Conservation (phyloP, 106 monocot species). For the Acorus calamus region DNA sequence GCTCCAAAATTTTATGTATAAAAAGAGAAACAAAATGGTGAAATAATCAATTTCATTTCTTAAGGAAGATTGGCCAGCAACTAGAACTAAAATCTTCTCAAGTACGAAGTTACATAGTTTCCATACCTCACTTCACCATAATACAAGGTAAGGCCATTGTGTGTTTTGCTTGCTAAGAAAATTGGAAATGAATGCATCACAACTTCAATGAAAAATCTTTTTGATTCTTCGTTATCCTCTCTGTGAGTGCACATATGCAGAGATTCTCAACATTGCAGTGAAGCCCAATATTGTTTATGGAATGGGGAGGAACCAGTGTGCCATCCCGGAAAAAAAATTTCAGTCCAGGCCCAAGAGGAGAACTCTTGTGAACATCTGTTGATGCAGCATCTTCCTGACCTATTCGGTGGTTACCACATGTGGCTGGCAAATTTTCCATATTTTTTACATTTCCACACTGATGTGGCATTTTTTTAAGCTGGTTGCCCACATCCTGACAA, state of each 20-base stretch:
- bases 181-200: too few relatives aligned
- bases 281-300: slow-evolving; percentile 9
- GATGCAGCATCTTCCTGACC: slow-evolving; percentile 8
- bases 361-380: slow-evolving; percentile 2
- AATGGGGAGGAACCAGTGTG: slow-evolving; percentile 26
- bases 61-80: too few relatives aligned
- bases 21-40: too few relatives aligned
- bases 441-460: slow-evolving; percentile 1
- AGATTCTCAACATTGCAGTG: slow-evolving; percentile 51
- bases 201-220: too few relatives aligned
- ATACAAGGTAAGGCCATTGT: too few relatives aligned
- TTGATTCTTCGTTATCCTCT: slow-evolving; percentile 11
- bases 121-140: too few relatives aligned
- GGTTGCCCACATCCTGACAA: slow-evolving; percentile 11
- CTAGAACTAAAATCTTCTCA: too few relatives aligned
- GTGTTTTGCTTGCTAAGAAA: too few relatives aligned
- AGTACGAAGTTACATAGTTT: too few relatives aligned
- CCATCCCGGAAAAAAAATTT: slow-evolving; percentile 49
- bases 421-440: slow-evolving; percentile 7
- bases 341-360: background rate
- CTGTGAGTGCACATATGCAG: slow-evolving; percentile 38
- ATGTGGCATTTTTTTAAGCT: slow-evolving; percentile 1
- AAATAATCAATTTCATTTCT: too few relatives aligned
- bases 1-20: too few relatives aligned
- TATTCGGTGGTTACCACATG: slow-evolving; percentile 31